These are phyloP conservation scores for Smittium mucronatum DNA, from an alignment of 371 early-diverging fungal genomes.

Conservation along the genomic window DNA sequence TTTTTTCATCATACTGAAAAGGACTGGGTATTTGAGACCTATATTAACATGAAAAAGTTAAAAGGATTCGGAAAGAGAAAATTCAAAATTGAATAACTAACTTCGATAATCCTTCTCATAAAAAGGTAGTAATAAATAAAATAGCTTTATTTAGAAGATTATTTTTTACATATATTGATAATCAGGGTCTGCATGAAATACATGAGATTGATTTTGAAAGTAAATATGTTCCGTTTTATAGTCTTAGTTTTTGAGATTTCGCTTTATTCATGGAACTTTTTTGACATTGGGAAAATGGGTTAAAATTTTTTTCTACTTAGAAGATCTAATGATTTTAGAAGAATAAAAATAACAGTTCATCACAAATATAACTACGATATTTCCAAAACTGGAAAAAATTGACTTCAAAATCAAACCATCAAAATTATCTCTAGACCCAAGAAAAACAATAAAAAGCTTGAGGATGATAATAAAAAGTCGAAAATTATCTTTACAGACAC, in stretches of 20 bases:
- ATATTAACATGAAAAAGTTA: slow-evolving; percentile 26
- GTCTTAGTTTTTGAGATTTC: slow-evolving; percentile 35
- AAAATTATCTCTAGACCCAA: slow-evolving; percentile 21
- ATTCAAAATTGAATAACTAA: slow-evolving; percentile 21
- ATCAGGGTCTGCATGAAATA: slow-evolving; percentile 21
- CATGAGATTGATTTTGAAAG: slow-evolving; percentile 36
- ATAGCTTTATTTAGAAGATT: slow-evolving; percentile 23
- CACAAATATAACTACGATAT: slow-evolving; percentile 16
- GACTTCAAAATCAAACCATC: slow-evolving; percentile 24
- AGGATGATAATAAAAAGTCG: slow-evolving; percentile 28
- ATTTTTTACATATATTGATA: slow-evolving; percentile 29
- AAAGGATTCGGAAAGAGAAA: slow-evolving; percentile 23
- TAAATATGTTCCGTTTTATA: slow-evolving; percentile 32
- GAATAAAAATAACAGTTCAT: slow-evolving; percentile 3
- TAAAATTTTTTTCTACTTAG: slow-evolving; percentile 27
- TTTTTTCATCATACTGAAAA: too few species aligned
- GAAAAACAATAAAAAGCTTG: slow-evolving; percentile 27
- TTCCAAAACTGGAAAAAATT: slow-evolving; percentile 16
- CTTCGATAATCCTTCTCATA: slow-evolving; percentile 23
- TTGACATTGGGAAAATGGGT: slow-evolving; percentile 24
- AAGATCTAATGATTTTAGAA: slow-evolving; percentile 25
- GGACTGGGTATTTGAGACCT: slow-evolving; percentile 13
- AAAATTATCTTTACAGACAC: not conserved
- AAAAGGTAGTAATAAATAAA: slow-evolving; percentile 23
- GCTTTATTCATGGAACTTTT: slow-evolving; percentile 31